These are phyloP conservation scores for Rhodotorula glutinis DNA, from an alignment of 1,284 basidiomycete genomes.

Conservation along the genomic window DNA sequence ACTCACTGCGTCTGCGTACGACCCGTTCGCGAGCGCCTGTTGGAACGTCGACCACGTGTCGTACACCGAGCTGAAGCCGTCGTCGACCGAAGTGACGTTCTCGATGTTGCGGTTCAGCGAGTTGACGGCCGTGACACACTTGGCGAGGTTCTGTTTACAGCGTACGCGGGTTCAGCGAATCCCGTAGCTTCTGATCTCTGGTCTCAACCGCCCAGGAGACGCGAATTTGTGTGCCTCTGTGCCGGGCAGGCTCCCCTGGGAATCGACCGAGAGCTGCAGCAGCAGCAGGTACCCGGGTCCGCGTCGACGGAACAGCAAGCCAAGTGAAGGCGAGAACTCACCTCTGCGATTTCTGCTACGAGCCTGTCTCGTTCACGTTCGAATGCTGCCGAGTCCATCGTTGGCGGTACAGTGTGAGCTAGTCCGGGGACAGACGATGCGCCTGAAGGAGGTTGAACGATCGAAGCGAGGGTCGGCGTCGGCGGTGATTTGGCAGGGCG, in stretches of 20 bases:
- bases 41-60: slow-evolving; percentile 34
- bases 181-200: too few relatives aligned
- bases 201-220: too few relatives aligned
- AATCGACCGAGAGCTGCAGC: too few relatives aligned
- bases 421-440: background rate
- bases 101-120: slow-evolving; percentile 41
- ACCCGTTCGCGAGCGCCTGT: slow-evolving; percentile 26
- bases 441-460: background rate
- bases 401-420: too few relatives aligned
- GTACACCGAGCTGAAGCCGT: slow-evolving; percentile 31
- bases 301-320: too few relatives aligned
- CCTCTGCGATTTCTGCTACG: slow-evolving; percentile 38
- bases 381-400: slow-evolving; percentile 13
- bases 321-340: too few relatives aligned
- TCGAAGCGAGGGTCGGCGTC: background rate
- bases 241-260: too few relatives aligned
- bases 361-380: slow-evolving; percentile 35
- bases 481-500: too few relatives aligned
- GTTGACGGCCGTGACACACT: slow-evolving; percentile 29
- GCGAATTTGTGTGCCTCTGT: too few relatives aligned
- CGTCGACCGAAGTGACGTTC: slow-evolving; percentile 27
- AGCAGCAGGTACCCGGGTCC: too few relatives aligned
- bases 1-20: slow-evolving; percentile 5
- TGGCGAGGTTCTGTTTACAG: slow-evolving; percentile 30
- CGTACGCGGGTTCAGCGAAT: background rate